Evolutionary conservation across 108 stramenopile species (phyloP).

Genomic region (Discostella stelligeroides): DNA sequence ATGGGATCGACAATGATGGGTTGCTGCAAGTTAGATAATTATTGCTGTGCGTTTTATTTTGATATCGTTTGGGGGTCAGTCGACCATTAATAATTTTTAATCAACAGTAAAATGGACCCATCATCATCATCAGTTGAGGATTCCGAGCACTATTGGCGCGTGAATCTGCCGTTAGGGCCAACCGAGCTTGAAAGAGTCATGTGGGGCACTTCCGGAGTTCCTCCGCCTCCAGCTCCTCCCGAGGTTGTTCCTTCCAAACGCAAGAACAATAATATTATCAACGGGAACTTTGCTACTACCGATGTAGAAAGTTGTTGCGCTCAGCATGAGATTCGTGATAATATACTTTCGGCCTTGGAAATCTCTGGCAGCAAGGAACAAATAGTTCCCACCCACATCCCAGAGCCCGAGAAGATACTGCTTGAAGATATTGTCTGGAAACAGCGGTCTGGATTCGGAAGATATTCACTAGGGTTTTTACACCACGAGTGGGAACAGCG

Average conservation of each 20-base stretch:
- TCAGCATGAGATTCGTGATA: conserved; percentile 15
- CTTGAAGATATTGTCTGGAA: conserved; percentile 56
- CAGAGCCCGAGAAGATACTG: conserved; percentile 30
- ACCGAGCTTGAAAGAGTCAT: conserved; percentile 7
- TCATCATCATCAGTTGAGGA: not conserved
- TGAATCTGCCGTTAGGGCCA: conserved; percentile 2
- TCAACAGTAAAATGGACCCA: too few species aligned
- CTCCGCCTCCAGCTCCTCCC: conserved; percentile 3
- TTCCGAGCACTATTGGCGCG: conserved; percentile 12
- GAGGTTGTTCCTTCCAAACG: not conserved
- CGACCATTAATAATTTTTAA: not conserved
- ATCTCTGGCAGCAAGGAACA: not conserved
- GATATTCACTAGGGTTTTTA: conserved; percentile 37
- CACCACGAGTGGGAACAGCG: conserved; percentile 52
- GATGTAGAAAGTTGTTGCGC: not conserved
- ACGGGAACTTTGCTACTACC: too few species aligned
- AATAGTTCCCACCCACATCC: not conserved
- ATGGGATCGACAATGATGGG: too few species aligned
- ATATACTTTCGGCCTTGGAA: conserved; percentile 36
- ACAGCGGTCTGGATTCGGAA: conserved; percentile 49
- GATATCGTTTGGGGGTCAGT: not conserved
- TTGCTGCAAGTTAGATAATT: too few species aligned
- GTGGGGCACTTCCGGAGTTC: conserved; percentile 7
- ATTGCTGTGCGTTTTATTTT: too few species aligned
- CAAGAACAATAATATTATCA: too few species aligned